These are phyloP conservation scores for Cercospora sp. DNA, from an alignment of 2,329 filamentous ascomycete genomes.

Conservation along the genomic window DNA sequence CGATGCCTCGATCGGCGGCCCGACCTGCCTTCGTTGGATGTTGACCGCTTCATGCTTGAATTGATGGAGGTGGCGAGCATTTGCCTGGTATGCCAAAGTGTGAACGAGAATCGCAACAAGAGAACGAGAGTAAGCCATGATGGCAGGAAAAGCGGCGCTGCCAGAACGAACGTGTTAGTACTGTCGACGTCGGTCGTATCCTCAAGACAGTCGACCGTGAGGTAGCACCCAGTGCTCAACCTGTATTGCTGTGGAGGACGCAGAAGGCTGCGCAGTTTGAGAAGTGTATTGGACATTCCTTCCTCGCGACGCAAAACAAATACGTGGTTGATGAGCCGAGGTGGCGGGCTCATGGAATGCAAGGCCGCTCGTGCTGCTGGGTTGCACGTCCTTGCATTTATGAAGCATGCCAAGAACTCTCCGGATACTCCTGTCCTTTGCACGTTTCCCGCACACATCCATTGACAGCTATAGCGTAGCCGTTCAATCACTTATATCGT, in stretches of 20 bases:
- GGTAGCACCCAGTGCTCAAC: slow-evolving; percentile 25
- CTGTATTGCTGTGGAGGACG: slow-evolving; percentile 9
- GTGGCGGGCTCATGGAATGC: slow-evolving; percentile 33
- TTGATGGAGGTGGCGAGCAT: slow-evolving; percentile 27
- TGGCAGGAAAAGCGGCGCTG: slow-evolving; percentile 9
- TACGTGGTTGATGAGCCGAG: slow-evolving; percentile 27
- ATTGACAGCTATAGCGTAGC: neutral
- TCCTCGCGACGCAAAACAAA: slow-evolving; percentile 35
- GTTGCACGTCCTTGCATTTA: slow-evolving; percentile 19
- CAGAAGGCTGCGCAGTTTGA: neutral
- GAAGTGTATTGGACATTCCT: slow-evolving; percentile 31
- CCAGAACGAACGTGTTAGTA: slow-evolving; percentile 10
- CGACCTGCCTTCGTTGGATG: slow-evolving; percentile 31
- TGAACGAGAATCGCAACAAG: slow-evolving; percentile 21
- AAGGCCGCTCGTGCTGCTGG: slow-evolving; percentile 17
- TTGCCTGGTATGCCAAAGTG: slow-evolving; percentile 23
- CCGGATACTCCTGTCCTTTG: neutral
- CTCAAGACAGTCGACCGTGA: slow-evolving; percentile 17
- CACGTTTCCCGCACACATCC: neutral
- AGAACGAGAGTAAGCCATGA: slow-evolving; percentile 28
- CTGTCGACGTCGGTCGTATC: slow-evolving; percentile 2
- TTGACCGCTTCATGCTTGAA: slow-evolving; percentile 37
- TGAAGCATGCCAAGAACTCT: slow-evolving; percentile 21
- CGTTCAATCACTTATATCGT: slow-evolving; percentile 18
- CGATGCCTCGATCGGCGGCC: slow-evolving; percentile 21